These are phyloP conservation scores for Haplosporangium sp. DNA, from an alignment of 371 early-diverging fungal species.

Conservation along the genomic window DNA sequence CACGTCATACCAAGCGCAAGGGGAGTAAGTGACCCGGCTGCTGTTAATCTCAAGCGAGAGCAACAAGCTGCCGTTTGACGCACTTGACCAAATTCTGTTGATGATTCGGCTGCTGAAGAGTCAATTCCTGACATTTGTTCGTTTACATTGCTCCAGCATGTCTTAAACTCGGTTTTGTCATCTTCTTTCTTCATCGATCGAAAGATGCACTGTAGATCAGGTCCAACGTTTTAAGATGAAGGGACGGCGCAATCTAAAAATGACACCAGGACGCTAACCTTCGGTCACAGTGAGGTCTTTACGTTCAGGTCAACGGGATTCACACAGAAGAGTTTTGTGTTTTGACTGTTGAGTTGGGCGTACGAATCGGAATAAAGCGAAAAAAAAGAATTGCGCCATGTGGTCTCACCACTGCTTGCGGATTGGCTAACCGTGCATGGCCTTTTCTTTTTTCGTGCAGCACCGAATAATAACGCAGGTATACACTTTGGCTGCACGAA, in stretches of 20 bases:
- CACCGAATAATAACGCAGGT: not conserved
- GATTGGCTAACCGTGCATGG: not conserved
- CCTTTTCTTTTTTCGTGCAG: not conserved
- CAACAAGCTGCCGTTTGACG: too few species aligned
- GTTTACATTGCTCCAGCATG: too few species aligned
- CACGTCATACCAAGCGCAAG: too few species aligned
- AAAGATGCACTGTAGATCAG: too few species aligned
- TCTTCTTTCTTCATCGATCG: too few species aligned
- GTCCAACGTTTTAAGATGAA: conserved; percentile 33
- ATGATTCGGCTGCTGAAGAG: too few species aligned
- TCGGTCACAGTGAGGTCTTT: not conserved
- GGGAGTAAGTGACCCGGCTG: too few species aligned
- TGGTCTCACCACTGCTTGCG: not conserved
- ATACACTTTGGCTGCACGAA: too few species aligned
- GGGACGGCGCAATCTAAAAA: not conserved
- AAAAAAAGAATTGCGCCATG: not conserved
- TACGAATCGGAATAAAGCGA: not conserved
- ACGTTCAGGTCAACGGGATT: not conserved
- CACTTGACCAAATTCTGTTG: too few species aligned
- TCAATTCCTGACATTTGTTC: too few species aligned
- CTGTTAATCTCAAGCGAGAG: too few species aligned
- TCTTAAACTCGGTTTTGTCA: too few species aligned
- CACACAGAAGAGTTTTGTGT: not conserved
- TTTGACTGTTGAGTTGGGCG: not conserved
- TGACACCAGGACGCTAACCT: not conserved